Evolutionary conservation across 2,329 filamentous ascomycete species (phyloP), one percentile per base, ranked within the genome.

Genomic region (Sporothrix luriei): DNA sequence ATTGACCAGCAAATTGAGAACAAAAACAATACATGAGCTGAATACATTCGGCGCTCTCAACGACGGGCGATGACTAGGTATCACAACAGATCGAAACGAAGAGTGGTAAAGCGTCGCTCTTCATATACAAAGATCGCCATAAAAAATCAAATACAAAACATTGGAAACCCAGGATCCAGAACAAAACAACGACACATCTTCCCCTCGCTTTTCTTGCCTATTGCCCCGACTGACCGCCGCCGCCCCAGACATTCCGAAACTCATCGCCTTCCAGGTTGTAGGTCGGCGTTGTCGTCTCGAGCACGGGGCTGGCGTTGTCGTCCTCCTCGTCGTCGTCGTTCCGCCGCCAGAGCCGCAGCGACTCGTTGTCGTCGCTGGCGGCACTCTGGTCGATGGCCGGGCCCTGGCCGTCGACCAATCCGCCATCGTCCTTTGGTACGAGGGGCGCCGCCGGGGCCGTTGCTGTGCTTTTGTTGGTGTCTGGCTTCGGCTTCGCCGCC

Each of bases 221-320:
- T 38, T 62, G n/a, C 38, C 46, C 57, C 11, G 61, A 48, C 33
- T 64, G 43, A 10, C 70, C 66, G 10, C 62, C 66, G 10, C 62
- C 66, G 51, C 71, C 73, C 73, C 74, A 74, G 6, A 75, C 73
- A 38, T 74, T 73, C 10, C 71, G 69, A 43, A 73, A 72, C 49
- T 73, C 73, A 24, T 75, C 74, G 13, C 70, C 73, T 5, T 73
- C 73, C 21, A 73, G 61, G 38, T 73, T 73, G 64, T 74, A 75
- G 4, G 66, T 46, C 9, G 73, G 73, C 4, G 69, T 68, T 1
- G 67, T 51, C 16, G 57, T 49, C 16, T 52, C 55, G 4, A 16
- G 43, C 40, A 24, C 26, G 4, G 33, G 54, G 16, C 13, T 57
- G 40, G 51, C 51, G 6, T 54, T 21, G 57, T 62, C 38, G 51